Base-by-base conservation (phyloP, 2,329 filamentous ascomycete species). In the Xylaria sp. region DNA sequence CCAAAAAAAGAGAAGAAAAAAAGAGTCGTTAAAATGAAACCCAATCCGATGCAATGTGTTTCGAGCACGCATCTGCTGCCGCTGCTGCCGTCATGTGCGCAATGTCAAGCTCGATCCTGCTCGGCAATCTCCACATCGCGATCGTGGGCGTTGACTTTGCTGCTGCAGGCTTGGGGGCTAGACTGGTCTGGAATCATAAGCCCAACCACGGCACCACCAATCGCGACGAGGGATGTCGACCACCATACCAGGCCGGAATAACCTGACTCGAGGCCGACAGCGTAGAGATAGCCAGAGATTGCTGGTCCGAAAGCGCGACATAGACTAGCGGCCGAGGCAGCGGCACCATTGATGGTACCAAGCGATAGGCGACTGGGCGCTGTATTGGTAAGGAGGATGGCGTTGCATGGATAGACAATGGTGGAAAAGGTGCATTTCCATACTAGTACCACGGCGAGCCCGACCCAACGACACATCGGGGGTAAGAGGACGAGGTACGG, bases 351-450 rank as follows among this genome's bases (percentile, higher is more conserved):
- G 76, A 99, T 90, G 0, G 91, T 94, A 2, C 95, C 95, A 1
- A 98, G 87, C 1, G 96, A 91, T 52, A 92, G 85, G 59, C 90
- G 90, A 7, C 90, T 94, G 0, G 93, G 92, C 0, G 94, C 91
- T 15, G 92, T 90, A 76, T 98, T 96, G 63, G 92, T 91, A 31
- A 97, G 85, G 60, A 99, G 87, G 61, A 98, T 96, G 11, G 90
- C 90, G 69, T 94, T 93, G 71, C 91, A 92, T 11, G 95, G 95
- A 77, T 97, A 98, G 0, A 94, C 90, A 78, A 97, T 89, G 47
- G 92, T 94, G 70, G 94, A 89, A 71, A 95, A 93, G 0, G 92
- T 96, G 74, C 96, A 96, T 78, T 97, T 98, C 89, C 91, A 92
- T 68, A 96, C 84, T 11, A 98, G 84, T 23, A 94, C 82, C 7